Base-by-base conservation (phyloP, 768 basidiomycete species). In the Mycena belliarum region DNA sequence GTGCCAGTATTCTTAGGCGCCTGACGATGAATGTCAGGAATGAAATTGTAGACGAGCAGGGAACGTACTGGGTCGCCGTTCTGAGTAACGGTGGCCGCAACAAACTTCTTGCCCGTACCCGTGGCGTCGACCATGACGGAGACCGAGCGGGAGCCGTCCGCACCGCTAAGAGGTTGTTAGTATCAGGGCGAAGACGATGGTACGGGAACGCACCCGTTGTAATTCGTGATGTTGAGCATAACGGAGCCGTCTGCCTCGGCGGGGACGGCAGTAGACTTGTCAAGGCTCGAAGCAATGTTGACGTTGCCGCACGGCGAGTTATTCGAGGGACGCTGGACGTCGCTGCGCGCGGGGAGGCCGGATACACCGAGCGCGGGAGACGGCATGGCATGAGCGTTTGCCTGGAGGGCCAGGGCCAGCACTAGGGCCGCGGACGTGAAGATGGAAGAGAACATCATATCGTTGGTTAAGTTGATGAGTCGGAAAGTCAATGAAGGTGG, bases 91-190 rank as follows among this genome's bases (percentile, higher is more conserved):
- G 33, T 49, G 38, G 57, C 57, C 10, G 37, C n/a, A 20, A 59
- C 57, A 29, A 59, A 59, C 4, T 49, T 59, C 40, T 59, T 52
- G 26, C 57, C 57, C 0, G 52, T 59, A 25, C 57, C 57, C 3
- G 51, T 59, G 46, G 57, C 51, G 52, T 53, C 57, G 8, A 59
- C 52, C 23, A 49, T 24, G 9, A 59, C 57, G 4, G 52, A 49
- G 41, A 59, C 47, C 14, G 43, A 46, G 45, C 61, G 61, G 20
- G 61, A 62, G 37, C 61, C 61, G n/a, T 62, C 61, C 0, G n/a
- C 48, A 14, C 61, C 61, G 14, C 33, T 35, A 15, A 35, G 16
- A 35, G 12, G 12, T 4, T 15, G 12, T 35, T 35, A 35, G 12
- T 35, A 4, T 15, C 33, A 15, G 14, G 16, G 16, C 14, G 5